Percentiles rank a stretch among this genome's conserved stretches.
Evolutionary conservation across 1,284 basidiomycete species (phyloP).

Genomic region (Ganoderma resinaceum): DNA sequence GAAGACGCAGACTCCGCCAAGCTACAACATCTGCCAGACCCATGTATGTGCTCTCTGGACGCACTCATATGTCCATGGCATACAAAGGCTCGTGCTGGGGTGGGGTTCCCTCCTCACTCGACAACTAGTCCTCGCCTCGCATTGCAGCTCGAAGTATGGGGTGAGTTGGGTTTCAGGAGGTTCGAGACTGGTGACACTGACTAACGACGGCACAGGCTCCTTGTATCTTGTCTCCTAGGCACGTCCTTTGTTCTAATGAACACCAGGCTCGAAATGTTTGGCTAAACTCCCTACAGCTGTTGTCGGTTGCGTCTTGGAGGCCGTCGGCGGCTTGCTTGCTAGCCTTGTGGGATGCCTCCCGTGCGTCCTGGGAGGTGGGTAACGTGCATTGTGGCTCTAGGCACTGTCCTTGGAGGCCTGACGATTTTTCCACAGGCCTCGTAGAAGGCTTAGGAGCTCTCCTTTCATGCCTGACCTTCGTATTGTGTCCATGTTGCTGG

Average conservation of each 20-base stretch:
- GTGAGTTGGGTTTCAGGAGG: background rate
- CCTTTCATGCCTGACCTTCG: background rate
- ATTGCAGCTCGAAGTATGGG: background rate
- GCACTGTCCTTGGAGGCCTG: background rate
- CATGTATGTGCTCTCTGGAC: background rate
- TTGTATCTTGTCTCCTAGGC: background rate
- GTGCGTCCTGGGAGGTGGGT: background rate
- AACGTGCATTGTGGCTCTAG: background rate
- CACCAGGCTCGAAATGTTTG: background rate
- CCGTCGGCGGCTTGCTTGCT: background rate
- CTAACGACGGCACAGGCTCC: background rate
- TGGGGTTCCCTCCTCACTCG: background rate
- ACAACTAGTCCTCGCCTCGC: background rate
- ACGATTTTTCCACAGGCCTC: background rate
- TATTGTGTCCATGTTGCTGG: background rate
- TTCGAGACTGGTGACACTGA: background rate
- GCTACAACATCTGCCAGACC: background rate
- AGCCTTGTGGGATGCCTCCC: background rate
- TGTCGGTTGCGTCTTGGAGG: background rate
- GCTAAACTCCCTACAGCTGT: background rate
- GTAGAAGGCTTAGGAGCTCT: background rate
- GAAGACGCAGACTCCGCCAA: background rate
- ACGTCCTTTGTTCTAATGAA: background rate
- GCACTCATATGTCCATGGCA: background rate
- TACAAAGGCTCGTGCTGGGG: background rate